These are phyloP conservation scores for Tremella mesenterica DNA, from an alignment of 768 basidiomycete species.

Conservation along the genomic window DNA sequence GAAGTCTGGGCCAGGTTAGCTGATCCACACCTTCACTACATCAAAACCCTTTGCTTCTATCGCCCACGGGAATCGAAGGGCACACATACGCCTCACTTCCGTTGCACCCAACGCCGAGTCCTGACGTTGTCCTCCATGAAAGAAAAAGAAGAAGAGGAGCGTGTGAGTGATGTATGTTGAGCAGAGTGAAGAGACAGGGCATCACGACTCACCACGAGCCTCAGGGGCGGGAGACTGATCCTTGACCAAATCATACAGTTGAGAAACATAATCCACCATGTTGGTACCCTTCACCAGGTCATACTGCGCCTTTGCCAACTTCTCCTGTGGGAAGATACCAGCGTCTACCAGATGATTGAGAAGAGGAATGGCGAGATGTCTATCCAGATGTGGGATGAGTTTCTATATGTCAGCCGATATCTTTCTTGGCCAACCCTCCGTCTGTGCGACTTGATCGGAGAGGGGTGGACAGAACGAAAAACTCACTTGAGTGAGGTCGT, in stretches of 20 bases:
- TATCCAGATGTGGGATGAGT: conserved; percentile 83
- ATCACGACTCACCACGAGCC: no score
- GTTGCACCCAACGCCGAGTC: no score
- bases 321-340: conserved; percentile 60
- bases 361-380: conserved; percentile 87
- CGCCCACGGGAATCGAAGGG: no score
- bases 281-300: conserved; percentile 95
- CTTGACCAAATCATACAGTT: conserved; percentile 51
- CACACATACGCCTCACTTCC: no score
- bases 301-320: conserved; percentile 86
- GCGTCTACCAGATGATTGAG: conserved; percentile 70
- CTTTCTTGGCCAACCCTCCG: background rate
- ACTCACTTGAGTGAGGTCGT: conserved; percentile 63
- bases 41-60: no score
- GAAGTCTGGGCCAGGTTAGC: conserved; percentile 56
- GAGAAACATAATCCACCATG: conserved; percentile 90
- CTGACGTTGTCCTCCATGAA: no score
- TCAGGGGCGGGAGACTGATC: no score
- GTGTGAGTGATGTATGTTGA: no score
- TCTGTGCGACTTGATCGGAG: background rate
- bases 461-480: background rate
- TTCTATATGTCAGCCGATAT: conserved; percentile 49
- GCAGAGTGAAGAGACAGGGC: no score
- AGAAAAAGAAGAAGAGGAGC: no score
- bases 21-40: background rate